phyloP scores from a whole-genome alignment of 2,329 filamentous ascomycete species.

The Apiospora sp. region DNA sequence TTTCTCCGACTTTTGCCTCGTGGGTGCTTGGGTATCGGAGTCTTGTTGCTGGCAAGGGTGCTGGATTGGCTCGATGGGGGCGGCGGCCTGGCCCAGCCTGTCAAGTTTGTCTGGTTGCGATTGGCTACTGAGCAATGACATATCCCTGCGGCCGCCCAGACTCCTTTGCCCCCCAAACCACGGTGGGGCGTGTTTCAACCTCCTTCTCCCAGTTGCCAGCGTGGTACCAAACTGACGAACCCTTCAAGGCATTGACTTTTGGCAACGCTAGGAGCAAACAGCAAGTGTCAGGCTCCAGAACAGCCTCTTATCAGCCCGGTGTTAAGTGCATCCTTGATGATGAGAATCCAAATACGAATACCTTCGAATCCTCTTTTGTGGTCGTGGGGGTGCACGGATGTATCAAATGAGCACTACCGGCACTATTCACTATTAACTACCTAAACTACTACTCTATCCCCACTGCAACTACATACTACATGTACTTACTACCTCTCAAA shows the following conservation, averaged over 20 bases:
- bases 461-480: neutral
- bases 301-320: neutral
- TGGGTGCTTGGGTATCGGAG: neutral
- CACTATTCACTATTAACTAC: neutral
- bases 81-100: neutral
- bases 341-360: neutral
- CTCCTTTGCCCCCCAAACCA: too few species aligned
- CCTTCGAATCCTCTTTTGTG: neutral
- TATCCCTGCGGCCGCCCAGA: neutral
- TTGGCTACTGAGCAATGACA: conserved; percentile 15
- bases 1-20: neutral
- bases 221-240: neutral
- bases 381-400: neutral
- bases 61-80: neutral
- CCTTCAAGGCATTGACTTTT: conserved; percentile 1
- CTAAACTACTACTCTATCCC: neutral
- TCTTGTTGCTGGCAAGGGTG: neutral
- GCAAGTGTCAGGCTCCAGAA: neutral
- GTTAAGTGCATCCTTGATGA: too few species aligned
- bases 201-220: neutral
- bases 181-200: conserved; percentile 7
- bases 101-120: neutral
- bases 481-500: neutral
- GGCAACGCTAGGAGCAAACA: neutral
- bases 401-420: neutral